Evolutionary conservation across 2,329 filamentous ascomycete species (phyloP), one percentile per base, ranked within the genome.

Genomic region (Alternaria metachromatica): DNA sequence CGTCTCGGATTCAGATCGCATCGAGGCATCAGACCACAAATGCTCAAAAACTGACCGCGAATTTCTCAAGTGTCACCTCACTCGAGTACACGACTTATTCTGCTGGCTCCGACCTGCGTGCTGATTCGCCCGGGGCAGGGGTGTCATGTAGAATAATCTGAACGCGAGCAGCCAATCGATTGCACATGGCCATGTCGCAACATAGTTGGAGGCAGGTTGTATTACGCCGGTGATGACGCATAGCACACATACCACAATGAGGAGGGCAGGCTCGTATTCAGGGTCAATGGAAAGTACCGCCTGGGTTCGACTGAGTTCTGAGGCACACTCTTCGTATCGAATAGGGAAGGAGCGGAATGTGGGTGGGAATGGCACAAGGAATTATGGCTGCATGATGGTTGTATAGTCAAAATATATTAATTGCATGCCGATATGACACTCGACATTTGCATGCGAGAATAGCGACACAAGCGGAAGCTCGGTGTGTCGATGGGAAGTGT

Each of bases 221-320:
- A 65, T 60, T 59, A 65, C 65, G 49, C 50, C 50, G 46, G 57
- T 37, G 60, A 62, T 61, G 65, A 65, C 62, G 66, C 66, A 65
- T 54, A 41, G 12, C 30, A 46, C 48, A 20, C 28, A 43, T 53
- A 50, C 44, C 55, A 63, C 43, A 50, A 55, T 51, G 55, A 46
- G 41, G 55, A 45, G 55, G 45, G 28, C 37, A 41, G 13, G 8
- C 45, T 56, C 51, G 59, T 62, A 60, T 63, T 55, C 56, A 58
- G 63, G 57, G 53, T 57, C 55, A 60, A 49, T 43, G 46, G 23
- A 62, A 26, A 64, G 18, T 61, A 54, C 54, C 21, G 46, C 50
- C 30, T 20, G 54, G 18, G 30, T 28, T 58, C 50, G 44, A 54
- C 59, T 53, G 56, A 64, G 33, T 45, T 28, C 43, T 55, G 48